These are phyloP conservation scores for Boletus rubescentipes DNA, from an alignment of 768 basidiomycete species.

Conservation along the genomic window DNA sequence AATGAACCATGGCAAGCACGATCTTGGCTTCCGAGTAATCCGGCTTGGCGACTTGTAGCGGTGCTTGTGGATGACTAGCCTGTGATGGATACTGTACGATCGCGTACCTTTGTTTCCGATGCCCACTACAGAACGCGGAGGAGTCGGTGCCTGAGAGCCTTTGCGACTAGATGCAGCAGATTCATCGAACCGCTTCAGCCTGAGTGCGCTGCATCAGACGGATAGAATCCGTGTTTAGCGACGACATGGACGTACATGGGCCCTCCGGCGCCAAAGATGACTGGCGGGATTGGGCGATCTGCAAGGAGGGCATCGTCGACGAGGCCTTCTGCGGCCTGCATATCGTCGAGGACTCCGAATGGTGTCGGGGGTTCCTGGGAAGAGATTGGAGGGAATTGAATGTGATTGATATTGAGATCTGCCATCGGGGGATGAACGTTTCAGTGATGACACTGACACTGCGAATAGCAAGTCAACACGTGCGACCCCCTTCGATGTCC, in stretches of 20 bases:
- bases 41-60: slow-evolving; percentile 82
- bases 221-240: background rate
- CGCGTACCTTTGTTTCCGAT: slow-evolving; percentile 81
- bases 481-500: slow-evolving; percentile 12
- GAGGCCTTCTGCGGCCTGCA: slow-evolving; percentile 19
- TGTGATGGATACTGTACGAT: background rate
- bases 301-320: slow-evolving; percentile 12
- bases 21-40: slow-evolving; percentile 99
- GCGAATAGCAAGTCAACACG: background rate
- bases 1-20: slow-evolving; percentile 88
- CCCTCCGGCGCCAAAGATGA: slow-evolving; percentile 70
- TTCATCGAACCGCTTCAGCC: slow-evolving; percentile 80
- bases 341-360: slow-evolving; percentile 26
- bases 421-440: slow-evolving; percentile 7
- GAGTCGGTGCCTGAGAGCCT: slow-evolving; percentile 72
- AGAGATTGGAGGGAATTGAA: slow-evolving; percentile 12
- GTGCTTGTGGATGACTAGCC: background rate
- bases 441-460: background rate
- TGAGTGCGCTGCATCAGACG: slow-evolving; percentile 26
- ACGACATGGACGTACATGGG: slow-evolving; percentile 52
- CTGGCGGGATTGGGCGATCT: slow-evolving; percentile 42
- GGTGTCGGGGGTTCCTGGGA: slow-evolving; percentile 7
- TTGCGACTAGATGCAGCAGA: slow-evolving; percentile 68
- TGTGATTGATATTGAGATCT: slow-evolving; percentile 16
- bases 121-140: slow-evolving; percentile 81